Conservation (phyloP, 2,329 filamentous ascomycete species). For the Aspergillus fumigatiaffinis region DNA sequence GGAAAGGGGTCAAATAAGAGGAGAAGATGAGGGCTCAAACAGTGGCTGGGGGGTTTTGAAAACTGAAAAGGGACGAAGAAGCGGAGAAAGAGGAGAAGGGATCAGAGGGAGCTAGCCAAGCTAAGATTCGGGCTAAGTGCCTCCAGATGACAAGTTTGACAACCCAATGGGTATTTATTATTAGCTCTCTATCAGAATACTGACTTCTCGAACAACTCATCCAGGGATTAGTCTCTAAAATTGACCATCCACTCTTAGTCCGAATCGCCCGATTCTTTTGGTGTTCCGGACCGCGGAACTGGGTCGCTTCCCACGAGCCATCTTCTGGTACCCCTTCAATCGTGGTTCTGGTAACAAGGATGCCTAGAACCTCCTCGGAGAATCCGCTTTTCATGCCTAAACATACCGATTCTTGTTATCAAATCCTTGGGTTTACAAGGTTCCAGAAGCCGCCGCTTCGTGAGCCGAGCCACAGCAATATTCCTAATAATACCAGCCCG, state of each 20-base stretch:
- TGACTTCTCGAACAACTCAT: background rate
- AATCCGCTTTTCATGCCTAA: background rate
- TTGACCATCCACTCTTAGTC: background rate
- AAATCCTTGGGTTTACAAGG: too few relatives aligned
- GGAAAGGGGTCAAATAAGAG: slow-evolving; percentile 9
- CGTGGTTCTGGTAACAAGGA: background rate
- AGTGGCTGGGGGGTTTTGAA: background rate
- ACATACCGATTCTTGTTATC: background rate
- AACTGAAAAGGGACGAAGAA: slow-evolving; percentile 1
- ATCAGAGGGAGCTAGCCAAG: background rate
- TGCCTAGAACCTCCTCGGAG: background rate
- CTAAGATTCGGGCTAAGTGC: background rate
- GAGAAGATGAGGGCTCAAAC: background rate
- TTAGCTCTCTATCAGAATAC: background rate
- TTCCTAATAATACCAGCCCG: background rate
- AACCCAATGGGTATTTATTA: background rate
- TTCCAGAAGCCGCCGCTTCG: background rate
- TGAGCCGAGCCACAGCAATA: background rate
- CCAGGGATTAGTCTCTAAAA: background rate
- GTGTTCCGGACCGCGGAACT: background rate
- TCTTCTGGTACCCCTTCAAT: background rate
- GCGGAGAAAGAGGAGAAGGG: slow-evolving; percentile 2
- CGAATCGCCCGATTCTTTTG: too few relatives aligned
- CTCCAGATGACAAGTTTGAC: background rate
- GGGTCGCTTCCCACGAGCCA: background rate